Evolutionary conservation across 192 early-diverging fungal species (phyloP).

Genomic region (Coemansia asiatica): DNA sequence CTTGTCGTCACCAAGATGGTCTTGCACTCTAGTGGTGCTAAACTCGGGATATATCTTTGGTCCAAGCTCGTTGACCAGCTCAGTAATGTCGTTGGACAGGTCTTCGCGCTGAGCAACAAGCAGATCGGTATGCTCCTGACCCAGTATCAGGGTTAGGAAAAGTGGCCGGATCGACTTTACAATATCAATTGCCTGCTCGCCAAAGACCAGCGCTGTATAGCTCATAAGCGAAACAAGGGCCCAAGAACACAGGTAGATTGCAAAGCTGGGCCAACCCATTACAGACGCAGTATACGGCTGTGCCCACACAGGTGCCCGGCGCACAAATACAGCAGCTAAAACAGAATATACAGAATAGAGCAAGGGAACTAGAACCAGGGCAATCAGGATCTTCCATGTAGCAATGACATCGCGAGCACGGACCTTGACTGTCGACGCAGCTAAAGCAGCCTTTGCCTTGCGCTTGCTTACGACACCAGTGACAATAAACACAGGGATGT

Average conservation of each 20-base stretch:
- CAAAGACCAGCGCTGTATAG: constrained; percentile 73
- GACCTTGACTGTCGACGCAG: constrained; percentile 91
- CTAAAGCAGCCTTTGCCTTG: constrained; percentile 71
- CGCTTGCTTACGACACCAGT: constrained; percentile 49
- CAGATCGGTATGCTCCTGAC: constrained; percentile 58
- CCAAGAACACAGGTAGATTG: constrained; percentile 43
- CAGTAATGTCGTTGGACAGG: constrained; percentile 74
- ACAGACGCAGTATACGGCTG: background rate
- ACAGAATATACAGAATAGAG: constrained; percentile 73
- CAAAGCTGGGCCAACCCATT: constrained; percentile 17
- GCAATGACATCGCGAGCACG: constrained; percentile 92
- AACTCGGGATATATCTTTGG: constrained; percentile 78
- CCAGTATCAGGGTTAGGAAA: constrained; percentile 68
- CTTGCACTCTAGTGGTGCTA: constrained; percentile 44
- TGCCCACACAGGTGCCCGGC: constrained; percentile 36
- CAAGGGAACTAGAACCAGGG: constrained; percentile 70
- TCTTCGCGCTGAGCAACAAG: constrained; percentile 70
- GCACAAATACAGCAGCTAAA: constrained; percentile 54
- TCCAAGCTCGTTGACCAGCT: constrained; percentile 82
- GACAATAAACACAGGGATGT: constrained; percentile 52
- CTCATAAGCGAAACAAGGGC: constrained; percentile 61
- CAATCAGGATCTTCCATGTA: constrained; percentile 91
- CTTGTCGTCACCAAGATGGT: constrained; percentile 19
- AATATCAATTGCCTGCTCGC: constrained; percentile 73
- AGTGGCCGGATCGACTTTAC: constrained; percentile 82